phyloP scores from a whole-genome alignment of 345 rosid species.

The Populus euphratica region DNA sequence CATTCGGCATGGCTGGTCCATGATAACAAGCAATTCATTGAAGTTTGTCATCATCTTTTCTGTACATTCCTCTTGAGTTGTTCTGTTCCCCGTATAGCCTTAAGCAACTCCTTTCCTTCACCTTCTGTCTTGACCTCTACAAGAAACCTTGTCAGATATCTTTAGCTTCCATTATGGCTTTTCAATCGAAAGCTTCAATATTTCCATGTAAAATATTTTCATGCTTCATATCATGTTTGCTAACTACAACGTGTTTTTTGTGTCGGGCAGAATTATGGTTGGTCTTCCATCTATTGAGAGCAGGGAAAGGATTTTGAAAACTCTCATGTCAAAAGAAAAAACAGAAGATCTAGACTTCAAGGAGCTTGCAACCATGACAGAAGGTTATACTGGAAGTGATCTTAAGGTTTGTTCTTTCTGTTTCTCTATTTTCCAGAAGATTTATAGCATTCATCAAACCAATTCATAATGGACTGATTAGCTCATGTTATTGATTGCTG shows the following conservation, averaged over 20 bases:
- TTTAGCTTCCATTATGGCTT: not conserved
- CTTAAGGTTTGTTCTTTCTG: slow-evolving; percentile 66
- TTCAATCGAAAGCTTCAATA: not conserved
- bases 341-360: slow-evolving; percentile 68
- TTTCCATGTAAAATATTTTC: not conserved
- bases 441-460: not conserved
- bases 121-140: not conserved
- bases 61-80: not conserved
- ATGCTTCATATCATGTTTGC: not conserved
- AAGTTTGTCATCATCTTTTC: not conserved
- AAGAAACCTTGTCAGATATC: not conserved
- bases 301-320: slow-evolving; percentile 83
- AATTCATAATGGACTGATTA: slow-evolving; percentile 4
- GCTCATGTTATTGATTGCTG: slow-evolving; percentile 19
- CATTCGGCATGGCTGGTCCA: not conserved
- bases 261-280: slow-evolving; percentile 76
- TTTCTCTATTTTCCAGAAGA: not conserved
- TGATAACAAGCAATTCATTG: not conserved
- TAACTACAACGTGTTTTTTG: slow-evolving; percentile 9
- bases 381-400: slow-evolving; percentile 95
- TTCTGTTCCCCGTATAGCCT: not conserved
- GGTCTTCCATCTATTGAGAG: slow-evolving; percentile 79
- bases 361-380: slow-evolving; percentile 87
- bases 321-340: slow-evolving; percentile 77
- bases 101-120: not conserved